Conservation (phyloP, 2,329 filamentous ascomycete species). For the Arachnomyces sp. region DNA sequence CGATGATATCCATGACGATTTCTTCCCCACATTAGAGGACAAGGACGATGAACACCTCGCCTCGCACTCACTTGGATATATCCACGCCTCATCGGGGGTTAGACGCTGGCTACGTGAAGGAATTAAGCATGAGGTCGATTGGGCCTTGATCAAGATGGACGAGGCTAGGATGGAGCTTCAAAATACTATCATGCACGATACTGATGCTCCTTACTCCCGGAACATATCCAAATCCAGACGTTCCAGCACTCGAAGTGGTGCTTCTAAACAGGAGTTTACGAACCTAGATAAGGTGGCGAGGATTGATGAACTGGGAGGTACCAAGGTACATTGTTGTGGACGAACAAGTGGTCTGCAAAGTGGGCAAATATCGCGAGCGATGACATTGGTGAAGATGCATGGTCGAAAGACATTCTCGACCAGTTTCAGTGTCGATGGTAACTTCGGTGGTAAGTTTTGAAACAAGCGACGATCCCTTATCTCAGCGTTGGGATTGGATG, state of each 20-base stretch:
- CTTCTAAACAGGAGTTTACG: conserved; percentile 36
- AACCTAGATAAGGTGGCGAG: conserved; percentile 50
- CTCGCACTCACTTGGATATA: conserved; percentile 68
- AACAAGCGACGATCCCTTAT: conserved; percentile 10
- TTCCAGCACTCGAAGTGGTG: conserved; percentile 3
- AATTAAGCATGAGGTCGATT: conserved; percentile 85
- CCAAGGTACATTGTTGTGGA: conserved; percentile 79
- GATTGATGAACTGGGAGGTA: conserved; percentile 55
- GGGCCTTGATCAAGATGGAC: conserved; percentile 79
- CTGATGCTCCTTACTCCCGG: conserved; percentile 2
- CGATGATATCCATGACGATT: conserved; percentile 74
- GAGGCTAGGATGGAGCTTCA: conserved; percentile 60
- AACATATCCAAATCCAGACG: conserved; percentile 13
- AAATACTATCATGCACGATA: conserved; percentile 52
- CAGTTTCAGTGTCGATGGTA: conserved; percentile 55
- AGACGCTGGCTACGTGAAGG: conserved; percentile 63
- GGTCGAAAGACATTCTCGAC: conserved; percentile 73
- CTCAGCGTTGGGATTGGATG: conserved; percentile 8
- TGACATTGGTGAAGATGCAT: conserved; percentile 80
- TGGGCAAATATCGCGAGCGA: conserved; percentile 66
- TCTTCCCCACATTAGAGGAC: conserved; percentile 70
- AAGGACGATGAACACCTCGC: conserved; percentile 73
- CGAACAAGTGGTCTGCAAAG: conserved; percentile 76
- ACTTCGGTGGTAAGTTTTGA: conserved; percentile 44
- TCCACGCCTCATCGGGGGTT: conserved; percentile 86